These are phyloP conservation scores for Lepraria neglecta DNA, from an alignment of 495 filamentous ascomycete genomes.

Conservation along the genomic window DNA sequence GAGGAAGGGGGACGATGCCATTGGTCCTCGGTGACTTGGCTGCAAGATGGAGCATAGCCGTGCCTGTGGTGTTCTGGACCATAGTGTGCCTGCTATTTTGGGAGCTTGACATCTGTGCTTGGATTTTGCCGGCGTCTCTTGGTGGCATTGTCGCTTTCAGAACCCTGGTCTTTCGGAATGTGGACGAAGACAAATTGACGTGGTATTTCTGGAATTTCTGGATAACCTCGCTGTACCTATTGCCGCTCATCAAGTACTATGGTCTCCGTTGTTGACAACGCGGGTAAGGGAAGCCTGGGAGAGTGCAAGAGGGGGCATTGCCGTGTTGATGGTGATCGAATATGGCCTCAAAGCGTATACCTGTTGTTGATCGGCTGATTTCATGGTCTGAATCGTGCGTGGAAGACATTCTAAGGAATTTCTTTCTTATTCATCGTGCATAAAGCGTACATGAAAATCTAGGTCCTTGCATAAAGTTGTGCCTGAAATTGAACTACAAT, in stretches of 20 bases:
- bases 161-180: constrained; percentile 5
- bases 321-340: too few species aligned
- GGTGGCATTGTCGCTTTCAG: constrained; percentile 18
- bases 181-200: constrained; percentile 19
- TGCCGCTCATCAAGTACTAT: constrained; percentile 20
- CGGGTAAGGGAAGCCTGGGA: too few species aligned
- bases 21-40: constrained; percentile 40
- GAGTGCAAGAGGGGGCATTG: background rate
- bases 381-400: too few species aligned
- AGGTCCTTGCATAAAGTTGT: too few species aligned
- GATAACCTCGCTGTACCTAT: constrained; percentile 20
- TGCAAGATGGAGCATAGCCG: constrained; percentile 37
- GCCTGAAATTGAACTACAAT: too few species aligned
- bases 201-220: constrained; percentile 24
- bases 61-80: constrained; percentile 41
- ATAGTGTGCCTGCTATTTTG: constrained; percentile 37
- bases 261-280: background rate
- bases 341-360: too few species aligned
- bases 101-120: constrained; percentile 23
- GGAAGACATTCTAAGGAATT: too few species aligned
- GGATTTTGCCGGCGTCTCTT: constrained; percentile 15
- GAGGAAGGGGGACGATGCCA: constrained; percentile 39
- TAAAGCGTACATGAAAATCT: too few species aligned
- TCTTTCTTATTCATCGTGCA: too few species aligned
- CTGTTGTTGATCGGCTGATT: too few species aligned